phyloP scores from a whole-genome alignment of 768 basidiomycete genomes.

The Amanita jacksonii region DNA sequence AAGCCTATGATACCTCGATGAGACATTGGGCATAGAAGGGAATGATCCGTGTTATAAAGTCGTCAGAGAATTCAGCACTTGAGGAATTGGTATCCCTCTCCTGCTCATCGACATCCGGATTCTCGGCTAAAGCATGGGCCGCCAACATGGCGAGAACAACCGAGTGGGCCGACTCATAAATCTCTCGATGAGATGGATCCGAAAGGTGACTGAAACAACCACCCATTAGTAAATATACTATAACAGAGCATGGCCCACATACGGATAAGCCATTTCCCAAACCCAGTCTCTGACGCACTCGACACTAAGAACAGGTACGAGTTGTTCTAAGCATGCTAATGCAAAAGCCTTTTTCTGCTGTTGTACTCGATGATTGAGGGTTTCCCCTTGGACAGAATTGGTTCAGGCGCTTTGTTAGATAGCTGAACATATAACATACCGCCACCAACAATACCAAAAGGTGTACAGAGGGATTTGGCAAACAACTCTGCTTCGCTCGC shows the following conservation, averaged over 20 bases:
- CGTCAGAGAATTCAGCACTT: constrained; percentile 16
- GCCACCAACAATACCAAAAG: constrained; percentile 17
- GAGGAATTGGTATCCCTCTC: neutral
- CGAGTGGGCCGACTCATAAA: constrained; percentile 84
- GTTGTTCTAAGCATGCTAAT: constrained; percentile 70
- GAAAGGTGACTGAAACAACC: constrained; percentile 42
- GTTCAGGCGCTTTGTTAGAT: constrained; percentile 2
- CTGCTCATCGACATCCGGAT: neutral
- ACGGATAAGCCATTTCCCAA: constrained; percentile 60
- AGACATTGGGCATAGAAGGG: constrained; percentile 69
- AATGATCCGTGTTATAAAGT: constrained; percentile 47
- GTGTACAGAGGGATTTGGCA: constrained; percentile 16
- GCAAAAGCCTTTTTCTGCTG: constrained; percentile 46
- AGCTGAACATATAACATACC: constrained; percentile 13
- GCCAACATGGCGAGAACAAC: constrained; percentile 70
- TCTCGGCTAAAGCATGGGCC: constrained; percentile 30
- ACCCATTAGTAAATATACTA: neutral
- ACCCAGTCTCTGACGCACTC: constrained; percentile 44
- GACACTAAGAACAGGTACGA: constrained; percentile 51
- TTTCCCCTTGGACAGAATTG: neutral
- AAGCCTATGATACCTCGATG: constrained; percentile 50
- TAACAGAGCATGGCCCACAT: constrained; percentile 18
- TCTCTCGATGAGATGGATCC: constrained; percentile 53
- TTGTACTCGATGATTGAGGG: constrained; percentile 11
- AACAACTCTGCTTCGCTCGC: constrained; percentile 17